These are phyloP conservation scores for Tuctoria greenei DNA, from an alignment of 176 grass and related monocot genomes.

Conservation along the genomic window DNA sequence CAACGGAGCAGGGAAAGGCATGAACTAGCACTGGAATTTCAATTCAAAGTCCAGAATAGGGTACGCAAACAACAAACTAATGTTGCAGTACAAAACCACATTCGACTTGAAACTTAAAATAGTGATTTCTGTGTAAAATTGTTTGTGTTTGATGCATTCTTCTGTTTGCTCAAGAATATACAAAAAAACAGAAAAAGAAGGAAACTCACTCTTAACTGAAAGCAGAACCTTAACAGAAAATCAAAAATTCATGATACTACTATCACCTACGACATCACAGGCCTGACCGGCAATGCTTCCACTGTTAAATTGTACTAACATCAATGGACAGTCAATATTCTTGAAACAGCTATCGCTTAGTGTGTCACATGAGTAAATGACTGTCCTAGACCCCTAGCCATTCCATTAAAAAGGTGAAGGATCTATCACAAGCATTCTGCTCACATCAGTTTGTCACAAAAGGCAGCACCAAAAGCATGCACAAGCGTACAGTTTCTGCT, in stretches of 20 bases:
- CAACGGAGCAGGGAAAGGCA: constrained; percentile 6
- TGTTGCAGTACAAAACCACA: background rate
- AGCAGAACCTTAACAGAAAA: background rate
- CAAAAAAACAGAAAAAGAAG: background rate
- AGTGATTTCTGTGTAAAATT: background rate
- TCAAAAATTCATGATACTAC: background rate
- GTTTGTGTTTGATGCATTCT: background rate
- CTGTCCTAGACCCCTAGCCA: background rate
- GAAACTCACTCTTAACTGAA: background rate
- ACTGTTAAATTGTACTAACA: background rate
- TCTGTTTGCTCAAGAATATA: background rate
- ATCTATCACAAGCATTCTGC: background rate
- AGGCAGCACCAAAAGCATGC: constrained; percentile 36
- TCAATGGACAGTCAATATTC: background rate
- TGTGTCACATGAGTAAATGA: background rate
- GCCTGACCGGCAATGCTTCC: background rate
- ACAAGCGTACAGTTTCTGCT: background rate
- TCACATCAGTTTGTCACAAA: constrained; percentile 13
- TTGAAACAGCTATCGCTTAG: background rate
- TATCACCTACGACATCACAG: background rate
- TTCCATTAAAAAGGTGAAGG: background rate
- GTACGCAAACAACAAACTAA: background rate
- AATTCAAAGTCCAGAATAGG: background rate
- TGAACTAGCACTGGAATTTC: background rate
- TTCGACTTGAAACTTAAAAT: background rate